Evolutionary conservation across 2,329 filamentous ascomycete genomes (phyloP).

Genomic region (Malbranchea zuffiana): DNA sequence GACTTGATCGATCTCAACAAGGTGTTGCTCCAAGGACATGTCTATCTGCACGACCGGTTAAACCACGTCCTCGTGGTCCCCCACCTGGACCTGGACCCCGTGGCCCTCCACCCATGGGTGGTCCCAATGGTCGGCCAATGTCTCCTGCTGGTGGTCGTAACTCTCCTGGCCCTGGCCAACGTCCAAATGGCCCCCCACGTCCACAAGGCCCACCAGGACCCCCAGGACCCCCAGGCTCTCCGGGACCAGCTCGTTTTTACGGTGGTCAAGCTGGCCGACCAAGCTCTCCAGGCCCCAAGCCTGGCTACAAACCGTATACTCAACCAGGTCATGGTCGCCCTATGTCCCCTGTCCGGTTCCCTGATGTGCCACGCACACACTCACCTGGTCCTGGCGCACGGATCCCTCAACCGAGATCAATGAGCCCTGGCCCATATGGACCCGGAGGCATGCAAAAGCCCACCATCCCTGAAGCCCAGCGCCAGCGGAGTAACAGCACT

Average conservation of each 20-base stretch:
- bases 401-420: constrained; percentile 32
- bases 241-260: constrained; percentile 7
- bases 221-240: constrained; percentile 1
- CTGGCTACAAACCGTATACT: constrained; percentile 22
- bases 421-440: constrained; percentile 38
- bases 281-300: constrained; percentile 24
- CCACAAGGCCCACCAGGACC: constrained; percentile 26
- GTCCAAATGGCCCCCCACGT: constrained; percentile 16
- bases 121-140: constrained; percentile 24
- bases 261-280: constrained; percentile 28
- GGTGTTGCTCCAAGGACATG: constrained; percentile 91
- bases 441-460: constrained; percentile 32
- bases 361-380: constrained; percentile 30
- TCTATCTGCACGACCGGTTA: constrained; percentile 81
- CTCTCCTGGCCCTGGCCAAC: constrained; percentile 18
- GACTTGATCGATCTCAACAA: constrained; percentile 79
- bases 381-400: constrained; percentile 39
- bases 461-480: constrained; percentile 28
- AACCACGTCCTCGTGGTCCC: constrained; percentile 54
- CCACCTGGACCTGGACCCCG: constrained; percentile 26
- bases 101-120: constrained; percentile 26
- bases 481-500: constrained; percentile 37
- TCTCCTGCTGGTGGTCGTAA: constrained; percentile 19
- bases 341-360: constrained; percentile 24
- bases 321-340: constrained; percentile 21